Evolutionary conservation across 768 basidiomycete genomes (phyloP).

Genomic region (Suillus alpinus): DNA sequence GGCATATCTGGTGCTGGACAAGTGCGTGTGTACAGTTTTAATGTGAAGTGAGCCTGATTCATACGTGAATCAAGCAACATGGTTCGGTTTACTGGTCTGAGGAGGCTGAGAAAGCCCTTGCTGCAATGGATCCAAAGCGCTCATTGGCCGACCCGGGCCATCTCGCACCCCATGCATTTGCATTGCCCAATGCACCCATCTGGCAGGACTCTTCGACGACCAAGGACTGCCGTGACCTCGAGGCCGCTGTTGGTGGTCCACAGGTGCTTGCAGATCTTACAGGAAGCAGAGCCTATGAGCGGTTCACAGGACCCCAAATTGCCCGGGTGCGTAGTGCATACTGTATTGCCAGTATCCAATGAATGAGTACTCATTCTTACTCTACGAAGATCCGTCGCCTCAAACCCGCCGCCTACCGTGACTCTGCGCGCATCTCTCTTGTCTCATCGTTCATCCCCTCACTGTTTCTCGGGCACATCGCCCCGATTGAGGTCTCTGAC

Average conservation of each 20-base stretch:
- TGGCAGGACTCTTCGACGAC: conserved; percentile 93
- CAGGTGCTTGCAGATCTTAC: conserved; percentile 72
- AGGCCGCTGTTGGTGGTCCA: conserved; percentile 64
- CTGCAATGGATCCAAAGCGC: conserved; percentile 48
- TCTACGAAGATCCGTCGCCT: conserved; percentile 51
- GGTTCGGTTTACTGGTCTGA: conserved; percentile 82
- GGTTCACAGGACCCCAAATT: conserved; percentile 88
- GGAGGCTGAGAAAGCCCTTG: conserved; percentile 48
- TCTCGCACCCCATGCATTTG: conserved; percentile 63
- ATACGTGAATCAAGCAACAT: conserved; percentile 60
- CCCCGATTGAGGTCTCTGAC: conserved; percentile 83
- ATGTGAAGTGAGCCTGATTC: background rate
- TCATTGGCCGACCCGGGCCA: conserved; percentile 49
- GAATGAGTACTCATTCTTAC: background rate
- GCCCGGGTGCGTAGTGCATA: conserved; percentile 48
- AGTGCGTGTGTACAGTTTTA: conserved; percentile 36
- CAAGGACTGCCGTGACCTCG: conserved; percentile 66
- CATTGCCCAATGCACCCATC: conserved; percentile 67
- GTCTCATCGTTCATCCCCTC: conserved; percentile 84
- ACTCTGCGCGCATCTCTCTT: conserved; percentile 69
- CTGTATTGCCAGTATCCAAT: background rate
- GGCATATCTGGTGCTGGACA: conserved; percentile 80
- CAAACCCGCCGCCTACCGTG: conserved; percentile 51
- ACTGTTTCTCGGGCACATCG: conserved; percentile 73
- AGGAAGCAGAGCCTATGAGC: conserved; percentile 81